Evolutionary conservation across 148 eudicot genomes (phyloP), one percentile per base, ranked within the genome.

Genomic region (Rhododendron molle): DNA sequence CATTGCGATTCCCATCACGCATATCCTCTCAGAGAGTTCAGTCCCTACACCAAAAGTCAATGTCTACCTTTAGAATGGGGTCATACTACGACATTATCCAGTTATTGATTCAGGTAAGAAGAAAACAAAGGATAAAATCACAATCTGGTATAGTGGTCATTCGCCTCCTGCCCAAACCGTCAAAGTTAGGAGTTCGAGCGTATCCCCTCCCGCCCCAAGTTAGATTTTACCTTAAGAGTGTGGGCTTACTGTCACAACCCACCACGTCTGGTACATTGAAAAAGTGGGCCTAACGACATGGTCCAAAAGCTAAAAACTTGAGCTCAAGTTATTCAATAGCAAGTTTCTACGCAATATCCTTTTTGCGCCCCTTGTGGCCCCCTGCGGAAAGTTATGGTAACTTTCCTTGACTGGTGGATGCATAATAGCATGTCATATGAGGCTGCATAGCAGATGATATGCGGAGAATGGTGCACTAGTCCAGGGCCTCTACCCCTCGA

Each of bases 1-100:
- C 99, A 97, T 95, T 0, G 96, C 86, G 76, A 97, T 97, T 3
- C 98, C 98, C 90, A 94, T 93, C 83, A 97, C 98, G 86, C 98
- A 94, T 72, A 95, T 90, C 92, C 99, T 94, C 89, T 97, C 99
- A 0, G 98, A 94, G 2, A 97, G 92, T 78, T 97, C 99, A 9
- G 96, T 93, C 60, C 98, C 99, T 97, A 80, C 54, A 38, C 8
- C 54, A 34, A 40, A 81, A 56, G 13, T 47, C 28, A 16, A 23
- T 47, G 14, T 12, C 28, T 67, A 26, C 73, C 5, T 28, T 71
- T 32, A 30, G 38, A 4, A 71, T 67, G 73, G 14, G 32, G 32
- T 67, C 32, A 26, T 26, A 26, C 34, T 10, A 26, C 15, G 30
- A 62, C 71, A 2, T 67, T 67, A 26, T 67, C 4, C 73, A 11